Evolutionary conservation across 495 filamentous ascomycete species (phyloP).

Genomic region (Wilcoxina mikolae): DNA sequence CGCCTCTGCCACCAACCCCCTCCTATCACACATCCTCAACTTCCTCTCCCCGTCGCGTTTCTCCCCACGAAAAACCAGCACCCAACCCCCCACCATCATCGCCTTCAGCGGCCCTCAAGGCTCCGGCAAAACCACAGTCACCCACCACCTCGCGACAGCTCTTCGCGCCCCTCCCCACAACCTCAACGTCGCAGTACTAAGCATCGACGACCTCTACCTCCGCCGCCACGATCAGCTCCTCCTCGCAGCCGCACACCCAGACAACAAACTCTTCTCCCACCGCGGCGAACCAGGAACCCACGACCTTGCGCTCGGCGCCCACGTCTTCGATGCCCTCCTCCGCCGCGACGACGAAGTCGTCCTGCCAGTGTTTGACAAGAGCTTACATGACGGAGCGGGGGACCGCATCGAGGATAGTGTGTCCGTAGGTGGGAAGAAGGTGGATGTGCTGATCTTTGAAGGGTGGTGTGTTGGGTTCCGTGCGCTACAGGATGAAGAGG

Average conservation of each 20-base stretch:
- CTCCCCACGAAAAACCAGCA: no score
- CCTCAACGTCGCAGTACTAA: conserved; percentile 60
- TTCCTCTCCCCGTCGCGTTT: no score
- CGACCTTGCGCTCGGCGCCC: conserved; percentile 50
- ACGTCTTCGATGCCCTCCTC: conserved; percentile 51
- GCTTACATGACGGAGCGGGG: conserved; percentile 58
- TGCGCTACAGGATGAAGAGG: conserved; percentile 38
- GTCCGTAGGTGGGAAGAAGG: conserved; percentile 44
- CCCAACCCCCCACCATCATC: no score
- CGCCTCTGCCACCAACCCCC: no score
- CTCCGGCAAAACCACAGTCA: conserved; percentile 81
- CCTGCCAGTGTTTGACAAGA: conserved; percentile 74
- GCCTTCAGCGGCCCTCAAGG: conserved; percentile 63
- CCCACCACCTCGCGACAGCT: conserved; percentile 50
- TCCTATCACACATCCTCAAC: no score
- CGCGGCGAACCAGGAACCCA: conserved; percentile 80
- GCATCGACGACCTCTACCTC: conserved; percentile 87
- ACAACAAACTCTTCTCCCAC: conserved; percentile 64
- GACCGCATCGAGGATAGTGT: conserved; percentile 55
- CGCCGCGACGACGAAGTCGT: conserved; percentile 37
- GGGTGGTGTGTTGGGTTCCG: conserved; percentile 90
- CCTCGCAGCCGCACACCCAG: conserved; percentile 47
- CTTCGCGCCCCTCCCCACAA: conserved; percentile 51
- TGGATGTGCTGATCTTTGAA: conserved; percentile 63
- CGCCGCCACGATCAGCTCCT: conserved; percentile 53